These are phyloP conservation scores for Wickerhamomyces queroliae DNA, from an alignment of 805 yeast species.

Conservation along the genomic window DNA sequence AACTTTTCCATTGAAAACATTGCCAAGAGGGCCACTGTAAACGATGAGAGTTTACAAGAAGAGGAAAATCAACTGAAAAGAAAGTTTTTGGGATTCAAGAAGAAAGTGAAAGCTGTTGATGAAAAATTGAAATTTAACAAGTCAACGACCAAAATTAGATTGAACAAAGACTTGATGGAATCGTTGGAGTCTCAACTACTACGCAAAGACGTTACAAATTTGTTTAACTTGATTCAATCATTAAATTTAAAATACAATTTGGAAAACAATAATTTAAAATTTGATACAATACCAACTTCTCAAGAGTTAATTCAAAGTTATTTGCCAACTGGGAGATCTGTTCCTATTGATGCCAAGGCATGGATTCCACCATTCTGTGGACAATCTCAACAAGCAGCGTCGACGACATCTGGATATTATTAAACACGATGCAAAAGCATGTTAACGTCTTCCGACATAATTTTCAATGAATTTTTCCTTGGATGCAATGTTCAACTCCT, in stretches of 20 bases:
- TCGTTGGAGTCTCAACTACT: background rate
- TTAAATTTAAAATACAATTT: slow-evolving; percentile 36
- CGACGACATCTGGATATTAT: slow-evolving; percentile 2
- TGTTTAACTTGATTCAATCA: slow-evolving; percentile 36
- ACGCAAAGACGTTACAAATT: slow-evolving; percentile 29
- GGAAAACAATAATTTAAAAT: slow-evolving; percentile 30
- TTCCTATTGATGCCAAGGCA: slow-evolving; percentile 13
- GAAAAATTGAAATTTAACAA: background rate
- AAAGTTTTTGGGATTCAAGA: slow-evolving; percentile 11
- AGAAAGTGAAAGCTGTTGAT: slow-evolving; percentile 4
- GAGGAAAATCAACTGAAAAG: slow-evolving; percentile 9
- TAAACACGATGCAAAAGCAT: background rate
- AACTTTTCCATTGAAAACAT: slow-evolving; percentile 29
- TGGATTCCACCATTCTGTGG: slow-evolving; percentile 13
- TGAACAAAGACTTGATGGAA: slow-evolving; percentile 4
- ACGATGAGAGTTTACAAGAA: slow-evolving; percentile 1
- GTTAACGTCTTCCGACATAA: slow-evolving; percentile 20
- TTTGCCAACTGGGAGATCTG: slow-evolving; percentile 20
- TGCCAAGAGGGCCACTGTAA: slow-evolving; percentile 14
- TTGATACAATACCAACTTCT: slow-evolving; percentile 14
- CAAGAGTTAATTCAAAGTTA: slow-evolving; percentile 7
- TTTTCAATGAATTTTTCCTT: slow-evolving; percentile 39
- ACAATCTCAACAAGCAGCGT: background rate
- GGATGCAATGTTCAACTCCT: slow-evolving; percentile 33
- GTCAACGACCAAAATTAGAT: slow-evolving; percentile 5